Base-by-base conservation (phyloP, 208 protist species). In the Trypanosoma mega region DNA sequence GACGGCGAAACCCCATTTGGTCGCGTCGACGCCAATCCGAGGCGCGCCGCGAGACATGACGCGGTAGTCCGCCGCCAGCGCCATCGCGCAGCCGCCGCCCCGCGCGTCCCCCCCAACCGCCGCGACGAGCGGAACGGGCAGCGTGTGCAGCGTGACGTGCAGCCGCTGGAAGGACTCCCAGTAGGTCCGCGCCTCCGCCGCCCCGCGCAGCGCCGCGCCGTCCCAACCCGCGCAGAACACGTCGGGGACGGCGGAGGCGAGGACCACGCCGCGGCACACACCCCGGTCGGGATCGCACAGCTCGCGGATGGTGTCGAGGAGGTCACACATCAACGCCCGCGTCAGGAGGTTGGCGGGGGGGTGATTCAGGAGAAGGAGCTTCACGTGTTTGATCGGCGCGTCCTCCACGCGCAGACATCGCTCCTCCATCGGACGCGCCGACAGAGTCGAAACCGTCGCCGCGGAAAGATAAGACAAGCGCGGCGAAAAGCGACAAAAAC, bases 61-160 rank as follows among this genome's bases (percentile, higher is more conserved):
- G 23, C 85, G 72, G 51, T 85, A 85, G 63, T 96, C 89, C 41
- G 73, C 77, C 16, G 76, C 72, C 24, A 91, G 68, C 2, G 83
- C 80, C 7, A 96, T 41, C 5, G 85, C 70, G 61, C 83, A 88
- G 26, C 89, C 89, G 8, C 68, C 78, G 1, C 81, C 84, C 2
- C 65, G 49, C n/a, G 77, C 76, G 56, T 85, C 68, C 8, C 89
- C 89, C 47, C 83, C 84, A 56, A 96, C 80, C 6, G 81, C 89
- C 7, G 76, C 65, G n/a, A 78, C 80, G 0, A 85, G 48, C 4
- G 89, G 83, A 11, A 92, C 60, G 1, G 80, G 82, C 34, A 87
- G 71, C 1, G 81, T 74, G 56, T 90, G 80, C 27, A 96, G 65
- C 1, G 76, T 89, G 2, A 76, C 59, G 50, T 86, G 91, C 48